Evolutionary conservation across 129 eudicot species (phyloP).

Genomic region (Erigeron canadensis): DNA sequence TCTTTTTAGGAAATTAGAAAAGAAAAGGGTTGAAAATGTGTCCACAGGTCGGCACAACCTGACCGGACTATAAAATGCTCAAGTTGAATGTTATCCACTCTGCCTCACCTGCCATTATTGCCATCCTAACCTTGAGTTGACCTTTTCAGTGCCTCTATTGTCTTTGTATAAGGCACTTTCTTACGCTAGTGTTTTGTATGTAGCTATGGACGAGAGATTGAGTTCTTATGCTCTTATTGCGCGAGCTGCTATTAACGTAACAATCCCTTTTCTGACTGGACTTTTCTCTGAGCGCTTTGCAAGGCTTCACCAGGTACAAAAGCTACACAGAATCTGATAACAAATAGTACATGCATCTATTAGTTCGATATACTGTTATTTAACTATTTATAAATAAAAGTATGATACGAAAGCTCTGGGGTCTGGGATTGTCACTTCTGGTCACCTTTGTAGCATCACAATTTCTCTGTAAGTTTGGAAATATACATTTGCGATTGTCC

Average conservation of each 20-base stretch:
- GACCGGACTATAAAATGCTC: not conserved
- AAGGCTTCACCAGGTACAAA: conserved; percentile 78
- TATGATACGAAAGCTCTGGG: not conserved
- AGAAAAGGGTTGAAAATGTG: not conserved
- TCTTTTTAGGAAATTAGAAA: not conserved
- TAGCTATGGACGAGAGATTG: conserved; percentile 97
- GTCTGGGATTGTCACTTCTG: not conserved
- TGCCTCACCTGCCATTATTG: conserved; percentile 3
- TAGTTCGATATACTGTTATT: conserved; percentile 1
- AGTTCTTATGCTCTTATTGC: conserved; percentile 94
- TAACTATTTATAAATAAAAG: not conserved
- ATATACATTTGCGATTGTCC: too few species aligned
- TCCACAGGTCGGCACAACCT: not conserved
- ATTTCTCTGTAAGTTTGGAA: too few species aligned
- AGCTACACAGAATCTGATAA: conserved; percentile 8
- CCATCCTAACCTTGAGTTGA: conserved; percentile 11
- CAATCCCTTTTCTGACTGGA: conserved; percentile 72
- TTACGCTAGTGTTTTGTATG: conserved; percentile 26
- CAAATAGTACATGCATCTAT: conserved; percentile 3
- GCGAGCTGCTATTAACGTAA: conserved; percentile 68
- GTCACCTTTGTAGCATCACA: conserved; percentile 15
- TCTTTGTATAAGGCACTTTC: conserved; percentile 15
- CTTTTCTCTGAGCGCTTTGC: conserved; percentile 72
- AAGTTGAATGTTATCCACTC: not conserved
- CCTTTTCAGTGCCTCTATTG: conserved; percentile 1